These are phyloP conservation scores for Thielaviopsis musarum DNA, from an alignment of 2,329 filamentous ascomycete genomes.

Conservation along the genomic window DNA sequence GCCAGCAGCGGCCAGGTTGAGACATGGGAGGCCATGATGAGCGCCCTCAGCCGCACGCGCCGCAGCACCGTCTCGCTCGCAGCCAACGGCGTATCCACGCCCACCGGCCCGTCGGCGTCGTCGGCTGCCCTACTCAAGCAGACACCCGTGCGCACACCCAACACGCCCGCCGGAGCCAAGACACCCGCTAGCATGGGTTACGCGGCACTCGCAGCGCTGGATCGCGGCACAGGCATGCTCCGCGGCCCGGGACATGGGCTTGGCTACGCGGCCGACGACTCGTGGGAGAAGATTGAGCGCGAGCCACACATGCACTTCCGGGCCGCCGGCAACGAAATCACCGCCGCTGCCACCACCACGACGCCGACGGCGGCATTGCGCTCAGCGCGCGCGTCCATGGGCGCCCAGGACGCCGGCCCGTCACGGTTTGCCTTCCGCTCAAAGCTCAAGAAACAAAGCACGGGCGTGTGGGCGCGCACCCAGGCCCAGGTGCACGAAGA, in stretches of 20 bases:
- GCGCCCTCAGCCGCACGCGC: slow-evolving; percentile 18
- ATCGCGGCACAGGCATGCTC: background rate
- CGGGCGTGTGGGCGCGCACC: slow-evolving; percentile 1
- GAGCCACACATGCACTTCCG: background rate
- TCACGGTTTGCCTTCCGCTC: slow-evolving; percentile 4
- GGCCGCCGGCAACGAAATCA: background rate
- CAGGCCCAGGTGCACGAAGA: background rate
- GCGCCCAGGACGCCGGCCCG: slow-evolving; percentile 3
- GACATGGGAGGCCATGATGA: slow-evolving; percentile 41
- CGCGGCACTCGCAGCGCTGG: background rate
- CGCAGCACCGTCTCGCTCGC: slow-evolving; percentile 4
- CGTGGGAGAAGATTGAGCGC: slow-evolving; percentile 1
- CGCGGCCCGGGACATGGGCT: slow-evolving; percentile 1
- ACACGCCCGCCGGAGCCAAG: too few relatives aligned
- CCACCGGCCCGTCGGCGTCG: background rate
- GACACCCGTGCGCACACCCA: too few relatives aligned
- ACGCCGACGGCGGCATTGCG: background rate
- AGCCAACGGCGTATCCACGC: slow-evolving; percentile 13
- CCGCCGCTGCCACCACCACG: background rate
- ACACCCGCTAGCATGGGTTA: background rate
- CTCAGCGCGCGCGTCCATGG: background rate
- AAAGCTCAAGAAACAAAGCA: slow-evolving; percentile 1
- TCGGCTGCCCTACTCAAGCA: background rate
- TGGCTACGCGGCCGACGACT: slow-evolving; percentile 7
- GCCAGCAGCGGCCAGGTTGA: slow-evolving; percentile 41